phyloP scores from a whole-genome alignment of 2,329 filamentous ascomycete species.

The Dichotomopilus funicola region DNA sequence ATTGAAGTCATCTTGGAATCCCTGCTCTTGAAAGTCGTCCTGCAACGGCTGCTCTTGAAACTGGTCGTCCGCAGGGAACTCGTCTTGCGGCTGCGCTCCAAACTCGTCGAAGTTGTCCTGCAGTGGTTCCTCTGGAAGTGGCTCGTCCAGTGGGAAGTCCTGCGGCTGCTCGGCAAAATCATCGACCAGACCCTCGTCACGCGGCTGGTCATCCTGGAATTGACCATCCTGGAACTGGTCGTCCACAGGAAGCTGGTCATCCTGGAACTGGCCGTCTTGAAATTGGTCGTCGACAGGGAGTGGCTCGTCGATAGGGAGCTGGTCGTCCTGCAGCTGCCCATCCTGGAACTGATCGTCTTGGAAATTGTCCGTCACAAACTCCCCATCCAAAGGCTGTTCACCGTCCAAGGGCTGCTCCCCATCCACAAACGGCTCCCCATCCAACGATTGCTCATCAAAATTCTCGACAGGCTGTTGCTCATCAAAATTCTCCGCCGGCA shows the following conservation, averaged over 20 bases:
- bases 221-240: not conserved
- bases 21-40: not conserved
- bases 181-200: not conserved
- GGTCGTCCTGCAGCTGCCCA: not conserved
- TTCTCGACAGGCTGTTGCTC: not conserved
- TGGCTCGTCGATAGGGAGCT: not conserved
- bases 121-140: not conserved
- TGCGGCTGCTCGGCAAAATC: not conserved
- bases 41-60: not conserved
- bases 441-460: not conserved
- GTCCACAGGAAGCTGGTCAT: not conserved
- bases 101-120: not conserved
- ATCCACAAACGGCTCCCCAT: too few relatives aligned
- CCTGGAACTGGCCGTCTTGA: not conserved
- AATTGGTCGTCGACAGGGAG: not conserved
- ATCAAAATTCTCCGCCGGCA: not conserved
- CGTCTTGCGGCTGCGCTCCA: not conserved
- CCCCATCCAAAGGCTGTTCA: too few relatives aligned
- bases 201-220: not conserved
- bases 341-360: not conserved
- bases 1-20: not conserved
- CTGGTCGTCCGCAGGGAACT: not conserved
- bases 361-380: not conserved
- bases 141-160: not conserved
- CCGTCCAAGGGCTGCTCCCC: too few relatives aligned